These are phyloP conservation scores for Aureobasidium sp. DNA, from an alignment of 2,329 filamentous ascomycete species.

Conservation along the genomic window DNA sequence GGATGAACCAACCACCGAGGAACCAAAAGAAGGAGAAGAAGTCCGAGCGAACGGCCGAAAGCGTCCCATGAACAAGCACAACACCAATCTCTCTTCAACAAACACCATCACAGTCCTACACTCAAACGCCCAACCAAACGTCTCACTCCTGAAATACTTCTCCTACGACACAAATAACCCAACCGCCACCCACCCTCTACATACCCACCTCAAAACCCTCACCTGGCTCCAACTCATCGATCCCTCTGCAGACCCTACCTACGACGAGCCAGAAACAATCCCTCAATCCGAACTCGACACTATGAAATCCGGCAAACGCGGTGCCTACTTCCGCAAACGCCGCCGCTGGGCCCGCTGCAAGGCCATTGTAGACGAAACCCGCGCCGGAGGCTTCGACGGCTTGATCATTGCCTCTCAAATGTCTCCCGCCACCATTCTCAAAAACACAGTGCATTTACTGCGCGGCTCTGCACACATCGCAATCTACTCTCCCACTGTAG, in stretches of 20 bases:
- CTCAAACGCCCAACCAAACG: slow-evolving; percentile 75
- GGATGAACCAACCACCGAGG: not conserved
- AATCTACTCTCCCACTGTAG: slow-evolving; percentile 73
- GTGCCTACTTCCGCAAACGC: slow-evolving; percentile 81
- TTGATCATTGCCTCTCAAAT: slow-evolving; percentile 75
- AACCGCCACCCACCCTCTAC: slow-evolving; percentile 63
- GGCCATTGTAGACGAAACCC: slow-evolving; percentile 64
- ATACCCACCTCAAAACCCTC: slow-evolving; percentile 70
- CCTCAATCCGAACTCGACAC: slow-evolving; percentile 52
- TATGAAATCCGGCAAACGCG: slow-evolving; percentile 75
- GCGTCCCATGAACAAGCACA: not conserved
- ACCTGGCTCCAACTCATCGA: slow-evolving; percentile 88
- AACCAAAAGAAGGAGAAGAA: not conserved
- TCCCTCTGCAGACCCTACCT: slow-evolving; percentile 66
- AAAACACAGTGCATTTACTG: slow-evolving; percentile 68
- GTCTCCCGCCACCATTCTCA: slow-evolving; percentile 69
- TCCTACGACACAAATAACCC: slow-evolving; percentile 66
- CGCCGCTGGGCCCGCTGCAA: slow-evolving; percentile 68
- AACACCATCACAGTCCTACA: slow-evolving; percentile 80
- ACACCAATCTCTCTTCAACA: slow-evolving; percentile 27
- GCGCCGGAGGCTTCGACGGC: slow-evolving; percentile 70
- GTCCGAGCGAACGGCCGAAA: not conserved
- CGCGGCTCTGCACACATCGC: slow-evolving; percentile 76
- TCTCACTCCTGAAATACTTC: slow-evolving; percentile 83
- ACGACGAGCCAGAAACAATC: slow-evolving; percentile 56